Percentiles rank a stretch among this genome's conserved stretches.
These are phyloP conservation scores for Williopsis jadinii DNA, from an alignment of 1,139 yeast species.

Conservation along the genomic window DNA sequence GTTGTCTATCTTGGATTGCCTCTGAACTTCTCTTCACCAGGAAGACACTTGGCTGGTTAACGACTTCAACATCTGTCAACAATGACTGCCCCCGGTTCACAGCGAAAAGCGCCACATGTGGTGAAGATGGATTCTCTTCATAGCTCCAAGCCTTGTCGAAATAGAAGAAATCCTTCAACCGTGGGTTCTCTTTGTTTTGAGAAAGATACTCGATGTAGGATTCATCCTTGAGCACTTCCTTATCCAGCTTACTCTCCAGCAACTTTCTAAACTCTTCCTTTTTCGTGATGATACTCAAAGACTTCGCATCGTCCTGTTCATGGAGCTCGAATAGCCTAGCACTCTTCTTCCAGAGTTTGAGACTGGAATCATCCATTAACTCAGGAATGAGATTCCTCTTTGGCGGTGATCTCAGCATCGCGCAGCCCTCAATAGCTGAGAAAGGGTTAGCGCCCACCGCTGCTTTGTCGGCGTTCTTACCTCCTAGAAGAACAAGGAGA, in stretches of 20 bases:
- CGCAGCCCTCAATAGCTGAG: no score
- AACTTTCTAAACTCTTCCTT: conserved; percentile 4
- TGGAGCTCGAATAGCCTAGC: conserved; percentile 8
- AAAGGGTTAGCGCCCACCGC: no score
- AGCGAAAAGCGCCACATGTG: no score
- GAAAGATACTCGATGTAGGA: conserved; percentile 11
- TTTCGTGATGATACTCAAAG: conserved; percentile 5
- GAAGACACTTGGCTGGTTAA: no score
- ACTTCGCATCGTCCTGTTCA: conserved; percentile 9
- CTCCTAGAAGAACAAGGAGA: conserved; percentile 2
- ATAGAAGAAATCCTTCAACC: conserved; percentile 13
- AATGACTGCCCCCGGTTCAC: no score
- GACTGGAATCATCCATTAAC: not conserved
- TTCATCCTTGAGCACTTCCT: conserved; percentile 8
- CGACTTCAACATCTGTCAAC: not conserved
- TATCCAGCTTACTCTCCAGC: conserved; percentile 6
- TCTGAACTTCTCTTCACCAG: no score
- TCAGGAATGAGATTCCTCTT: not conserved
- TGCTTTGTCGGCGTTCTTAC: not conserved
- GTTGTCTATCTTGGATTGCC: no score
- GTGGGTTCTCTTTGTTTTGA: conserved; percentile 2
- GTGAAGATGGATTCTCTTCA: not conserved
- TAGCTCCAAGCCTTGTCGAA: conserved; percentile 5
- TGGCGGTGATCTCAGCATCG: not conserved
- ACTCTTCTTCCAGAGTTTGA: conserved; percentile 7